Evolutionary conservation across 2,329 filamentous ascomycete genomes (phyloP), one percentile per base, ranked within the genome.

Genomic region (Nectriaceae sp.): DNA sequence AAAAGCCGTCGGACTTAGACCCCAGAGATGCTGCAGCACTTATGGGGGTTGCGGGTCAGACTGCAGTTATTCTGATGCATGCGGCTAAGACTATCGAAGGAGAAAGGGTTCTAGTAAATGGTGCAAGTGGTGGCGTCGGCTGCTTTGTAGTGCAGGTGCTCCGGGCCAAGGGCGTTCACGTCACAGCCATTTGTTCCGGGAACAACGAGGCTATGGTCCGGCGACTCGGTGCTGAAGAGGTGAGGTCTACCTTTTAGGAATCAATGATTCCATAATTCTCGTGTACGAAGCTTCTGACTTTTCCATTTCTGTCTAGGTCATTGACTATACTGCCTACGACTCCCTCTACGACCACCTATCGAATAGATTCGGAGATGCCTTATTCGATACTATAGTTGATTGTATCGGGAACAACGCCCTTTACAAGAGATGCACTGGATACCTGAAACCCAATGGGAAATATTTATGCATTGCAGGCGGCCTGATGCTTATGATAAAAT

Each of bases 11-110:
- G 3, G 54, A 44, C 6, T 48, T 63, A 19, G 42, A 49, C 2
- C 18, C 46, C 13, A 21, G 50, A 3, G 63, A 61, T 29, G 61
- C 63, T 1, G 65, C 63, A 1, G 69, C 60, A 1, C 61, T 44
- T 11, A 20, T 71, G 21, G 65, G 70, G 15, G 56, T 70, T 11
- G 59, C 64, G 1, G 69, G 64, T 6, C 69, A 70, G 55, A 72
- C 68, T 13, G 66, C 65, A 1, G 44, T 53, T n/a, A 44, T 65
- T 11, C 46, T 66, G 42, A 35, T 68, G 35, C 53, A 48, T 8
- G 59, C 63, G 31, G 57, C 63, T 1, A 33, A 44, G 2, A 31
- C 68, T 4, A 38, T 40, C 40, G 5, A 13, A 3, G 60, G 60
- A 4, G 53, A 64, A 26, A 54, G 47, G 21, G 55, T 54, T 21